Conservation (phyloP, 2,329 filamentous ascomycete species). For the Sporothrix protearum region DNA sequence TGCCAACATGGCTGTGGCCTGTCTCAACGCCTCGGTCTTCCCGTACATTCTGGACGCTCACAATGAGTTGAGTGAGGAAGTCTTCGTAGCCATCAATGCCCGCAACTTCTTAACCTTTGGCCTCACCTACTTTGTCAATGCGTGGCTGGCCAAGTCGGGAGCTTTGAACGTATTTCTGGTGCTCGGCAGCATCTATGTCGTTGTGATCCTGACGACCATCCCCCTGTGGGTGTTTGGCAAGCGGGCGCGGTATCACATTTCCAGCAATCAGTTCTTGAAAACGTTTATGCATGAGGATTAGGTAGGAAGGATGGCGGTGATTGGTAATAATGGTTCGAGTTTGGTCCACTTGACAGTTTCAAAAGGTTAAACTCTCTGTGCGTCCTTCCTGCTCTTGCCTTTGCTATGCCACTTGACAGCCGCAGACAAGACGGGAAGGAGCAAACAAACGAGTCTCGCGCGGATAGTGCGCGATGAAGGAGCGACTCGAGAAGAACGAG, state of each 20-base stretch:
- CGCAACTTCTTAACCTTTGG: conserved; percentile 48
- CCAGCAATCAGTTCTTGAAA: conserved; percentile 38
- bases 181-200: conserved; percentile 42
- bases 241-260: conserved; percentile 42
- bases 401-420: too few relatives aligned
- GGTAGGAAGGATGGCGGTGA: too few relatives aligned
- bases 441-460: too few relatives aligned
- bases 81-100: conserved; percentile 51
- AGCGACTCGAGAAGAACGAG: too few relatives aligned
- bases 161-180: conserved; percentile 39
- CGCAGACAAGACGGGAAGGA: too few relatives aligned
- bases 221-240: conserved; percentile 50
- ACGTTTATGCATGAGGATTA: conserved; percentile 34
- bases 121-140: conserved; percentile 44
- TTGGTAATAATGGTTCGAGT: too few relatives aligned
- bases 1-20: conserved; percentile 47
- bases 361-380: too few relatives aligned
- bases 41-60: conserved; percentile 50
- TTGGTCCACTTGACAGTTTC: too few relatives aligned
- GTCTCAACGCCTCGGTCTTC: conserved; percentile 47
- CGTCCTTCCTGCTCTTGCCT: too few relatives aligned
- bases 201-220: conserved; percentile 45
- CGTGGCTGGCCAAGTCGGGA: conserved; percentile 39
- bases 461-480: too few relatives aligned
- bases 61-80: conserved; percentile 43